These are phyloP conservation scores for Tinospora cordifolia DNA, from an alignment of 164 flowering plant genomes.

Conservation along the genomic window DNA sequence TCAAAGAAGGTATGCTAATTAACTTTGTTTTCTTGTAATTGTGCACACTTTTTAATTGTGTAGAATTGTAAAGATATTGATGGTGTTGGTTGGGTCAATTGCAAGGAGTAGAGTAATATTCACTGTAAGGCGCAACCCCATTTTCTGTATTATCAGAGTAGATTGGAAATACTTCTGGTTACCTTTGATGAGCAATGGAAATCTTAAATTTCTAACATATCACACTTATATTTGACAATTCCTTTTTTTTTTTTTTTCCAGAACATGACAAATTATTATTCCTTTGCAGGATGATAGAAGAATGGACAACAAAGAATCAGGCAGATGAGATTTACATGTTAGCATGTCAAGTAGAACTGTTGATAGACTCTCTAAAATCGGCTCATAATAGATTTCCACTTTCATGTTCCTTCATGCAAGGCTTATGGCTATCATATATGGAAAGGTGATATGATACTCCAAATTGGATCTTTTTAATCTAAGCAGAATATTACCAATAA, in stretches of 20 bases:
- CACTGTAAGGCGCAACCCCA: too few relatives aligned
- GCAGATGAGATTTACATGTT: conserved; percentile 30
- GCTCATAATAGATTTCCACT: conserved; percentile 17
- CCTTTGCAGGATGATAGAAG: conserved; percentile 24
- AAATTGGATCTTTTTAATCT: not conserved
- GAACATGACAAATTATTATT: not conserved
- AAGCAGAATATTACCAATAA: conserved; percentile 25
- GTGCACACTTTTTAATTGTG: not conserved
- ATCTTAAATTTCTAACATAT: not conserved
- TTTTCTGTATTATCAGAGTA: not conserved
- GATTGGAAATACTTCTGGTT: not conserved
- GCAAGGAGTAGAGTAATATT: too few relatives aligned
- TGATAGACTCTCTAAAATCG: conserved; percentile 20
- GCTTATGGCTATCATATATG: conserved; percentile 22
- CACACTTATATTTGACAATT: not conserved
- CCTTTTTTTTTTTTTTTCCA: not conserved
- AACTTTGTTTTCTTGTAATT: not conserved
- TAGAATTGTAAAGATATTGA: not conserved
- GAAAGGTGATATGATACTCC: conserved; percentile 13
- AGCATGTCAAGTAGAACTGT: conserved; percentile 17
- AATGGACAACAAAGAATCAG: conserved; percentile 26
- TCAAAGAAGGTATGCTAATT: conserved; percentile 41
- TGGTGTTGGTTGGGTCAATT: not conserved
- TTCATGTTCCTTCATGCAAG: conserved; percentile 26
- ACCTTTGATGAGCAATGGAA: not conserved